Conservation (phyloP, 140 eudicot species). For the Artemisia princeps region DNA sequence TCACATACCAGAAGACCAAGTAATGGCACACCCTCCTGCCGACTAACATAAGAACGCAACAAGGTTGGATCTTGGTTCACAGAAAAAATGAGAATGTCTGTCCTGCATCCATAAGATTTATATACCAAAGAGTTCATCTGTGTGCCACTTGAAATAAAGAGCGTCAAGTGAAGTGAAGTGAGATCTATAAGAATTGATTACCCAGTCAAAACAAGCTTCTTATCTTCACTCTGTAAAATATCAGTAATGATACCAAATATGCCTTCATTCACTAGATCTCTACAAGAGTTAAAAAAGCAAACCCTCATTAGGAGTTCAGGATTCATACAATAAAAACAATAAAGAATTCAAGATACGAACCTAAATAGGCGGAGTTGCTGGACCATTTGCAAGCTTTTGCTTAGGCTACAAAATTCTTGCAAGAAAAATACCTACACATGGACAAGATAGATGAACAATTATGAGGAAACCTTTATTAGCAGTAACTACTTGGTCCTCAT, state of each 20-base stretch:
- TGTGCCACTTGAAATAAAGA: conserved; percentile 7
- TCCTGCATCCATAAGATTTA: conserved; percentile 72
- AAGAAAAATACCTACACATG: conserved; percentile 61
- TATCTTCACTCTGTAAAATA: conserved; percentile 72
- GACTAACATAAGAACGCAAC: conserved; percentile 70
- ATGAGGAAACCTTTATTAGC: not conserved
- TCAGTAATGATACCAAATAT: conserved; percentile 59
- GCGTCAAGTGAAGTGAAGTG: not conserved
- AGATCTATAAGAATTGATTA: conserved; percentile 33
- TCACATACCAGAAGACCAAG: conserved; percentile 84
- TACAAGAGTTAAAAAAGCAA: conserved; percentile 30
- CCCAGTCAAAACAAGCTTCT: conserved; percentile 88
- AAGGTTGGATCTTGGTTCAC: conserved; percentile 73
- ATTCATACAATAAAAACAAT: not conserved
- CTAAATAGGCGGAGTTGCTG: conserved; percentile 83
- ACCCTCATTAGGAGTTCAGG: conserved; percentile 9
- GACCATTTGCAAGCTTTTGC: conserved; percentile 90
- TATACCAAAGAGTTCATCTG: conserved; percentile 22
- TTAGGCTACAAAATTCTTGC: conserved; percentile 81
- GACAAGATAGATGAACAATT: conserved; percentile 11
- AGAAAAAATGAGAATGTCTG: conserved; percentile 91
- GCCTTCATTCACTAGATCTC: conserved; percentile 91
- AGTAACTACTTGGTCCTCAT: too few species aligned
- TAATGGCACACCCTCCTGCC: conserved; percentile 66
- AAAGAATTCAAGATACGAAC: conserved; percentile 29